A percentile compares a stretch with the other conserved stretches of the same genome.
phyloP scores from a whole-genome alignment of 1,139 yeast genomes.

The Blastobotrys indianensis region DNA sequence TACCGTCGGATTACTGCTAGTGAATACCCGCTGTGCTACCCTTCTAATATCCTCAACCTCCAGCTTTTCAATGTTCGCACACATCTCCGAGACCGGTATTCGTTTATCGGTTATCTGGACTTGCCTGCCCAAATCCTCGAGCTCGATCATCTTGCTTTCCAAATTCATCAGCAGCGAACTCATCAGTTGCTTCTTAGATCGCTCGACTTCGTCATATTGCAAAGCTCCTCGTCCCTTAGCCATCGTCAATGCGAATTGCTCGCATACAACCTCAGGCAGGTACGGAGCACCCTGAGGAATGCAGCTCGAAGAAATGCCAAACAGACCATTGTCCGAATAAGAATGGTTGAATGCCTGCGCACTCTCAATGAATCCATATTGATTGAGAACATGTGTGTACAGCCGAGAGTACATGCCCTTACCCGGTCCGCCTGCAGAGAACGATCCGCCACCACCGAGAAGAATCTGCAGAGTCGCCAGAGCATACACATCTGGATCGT shows the following conservation, averaged over 20 bases:
- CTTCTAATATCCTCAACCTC: slow-evolving; percentile 61
- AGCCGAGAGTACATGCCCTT: slow-evolving; percentile 97
- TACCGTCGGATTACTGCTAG: slow-evolving; percentile 68
- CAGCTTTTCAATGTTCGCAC: slow-evolving; percentile 62
- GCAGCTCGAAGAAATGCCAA: slow-evolving; percentile 83
- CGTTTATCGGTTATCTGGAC: slow-evolving; percentile 76
- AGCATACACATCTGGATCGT: slow-evolving; percentile 83
- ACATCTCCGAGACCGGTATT: slow-evolving; percentile 81
- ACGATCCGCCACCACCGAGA: slow-evolving; percentile 97
- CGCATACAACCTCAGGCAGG: slow-evolving; percentile 72
- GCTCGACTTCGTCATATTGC: slow-evolving; percentile 62
- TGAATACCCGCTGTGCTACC: slow-evolving; percentile 71
- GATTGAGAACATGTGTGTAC: slow-evolving; percentile 85
- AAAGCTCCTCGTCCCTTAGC: slow-evolving; percentile 57
- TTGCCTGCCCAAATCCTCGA: slow-evolving; percentile 95
- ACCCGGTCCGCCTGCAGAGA: slow-evolving; percentile 99
- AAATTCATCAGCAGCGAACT: slow-evolving; percentile 89
- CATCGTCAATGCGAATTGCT: slow-evolving; percentile 63
- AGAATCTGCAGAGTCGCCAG: slow-evolving; percentile 85
- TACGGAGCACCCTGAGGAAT: slow-evolving; percentile 82
- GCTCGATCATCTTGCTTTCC: slow-evolving; percentile 83
- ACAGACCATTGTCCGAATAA: slow-evolving; percentile 82
- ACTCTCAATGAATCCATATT: slow-evolving; percentile 85
- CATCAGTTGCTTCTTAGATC: slow-evolving; percentile 89
- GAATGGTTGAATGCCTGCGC: slow-evolving; percentile 87